phyloP scores from a whole-genome alignment of 495 filamentous ascomycete species.

The Cercophora samala region DNA sequence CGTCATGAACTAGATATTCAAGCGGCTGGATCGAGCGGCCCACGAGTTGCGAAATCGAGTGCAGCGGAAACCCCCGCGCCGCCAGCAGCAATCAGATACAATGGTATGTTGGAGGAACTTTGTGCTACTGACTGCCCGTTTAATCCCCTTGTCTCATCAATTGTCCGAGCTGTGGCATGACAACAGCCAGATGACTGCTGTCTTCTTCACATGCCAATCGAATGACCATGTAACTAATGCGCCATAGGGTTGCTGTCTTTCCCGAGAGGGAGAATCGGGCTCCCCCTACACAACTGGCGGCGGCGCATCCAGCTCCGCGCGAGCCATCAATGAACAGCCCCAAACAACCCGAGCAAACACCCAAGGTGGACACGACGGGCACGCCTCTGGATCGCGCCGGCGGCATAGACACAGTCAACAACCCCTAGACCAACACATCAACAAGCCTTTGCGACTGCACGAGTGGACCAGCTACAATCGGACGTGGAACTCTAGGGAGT shows the following conservation, averaged over 20 bases:
- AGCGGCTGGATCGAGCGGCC: conserved; percentile 28
- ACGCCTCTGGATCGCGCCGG: conserved; percentile 19
- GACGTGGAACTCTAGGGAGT: conserved; percentile 42
- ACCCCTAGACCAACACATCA: conserved; percentile 44
- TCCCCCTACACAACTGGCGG: conserved; percentile 42
- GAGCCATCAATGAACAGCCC: conserved; percentile 42
- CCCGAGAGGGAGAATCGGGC: conserved; percentile 40
- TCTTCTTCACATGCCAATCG: not conserved
- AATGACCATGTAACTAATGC: conserved; percentile 1
- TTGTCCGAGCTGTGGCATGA: not conserved
- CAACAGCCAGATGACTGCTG: not conserved
- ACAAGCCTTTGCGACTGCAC: conserved; percentile 47
- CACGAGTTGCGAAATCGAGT: conserved; percentile 22
- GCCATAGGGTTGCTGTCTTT: conserved; percentile 50
- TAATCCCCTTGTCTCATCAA: not conserved
- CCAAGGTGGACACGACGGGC: conserved; percentile 25
- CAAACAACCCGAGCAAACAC: conserved; percentile 16
- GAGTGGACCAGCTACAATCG: conserved; percentile 47
- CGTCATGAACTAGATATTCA: conserved; percentile 36
- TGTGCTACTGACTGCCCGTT: not conserved
- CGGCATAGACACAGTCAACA: conserved; percentile 25
- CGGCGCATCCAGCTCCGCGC: conserved; percentile 40
- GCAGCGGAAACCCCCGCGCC: not conserved
- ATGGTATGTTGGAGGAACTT: not conserved
- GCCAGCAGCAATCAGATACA: not conserved